Base-by-base conservation (phyloP, 192 early-diverging fungal genomes). In the Irineochytrium annulatum region DNA sequence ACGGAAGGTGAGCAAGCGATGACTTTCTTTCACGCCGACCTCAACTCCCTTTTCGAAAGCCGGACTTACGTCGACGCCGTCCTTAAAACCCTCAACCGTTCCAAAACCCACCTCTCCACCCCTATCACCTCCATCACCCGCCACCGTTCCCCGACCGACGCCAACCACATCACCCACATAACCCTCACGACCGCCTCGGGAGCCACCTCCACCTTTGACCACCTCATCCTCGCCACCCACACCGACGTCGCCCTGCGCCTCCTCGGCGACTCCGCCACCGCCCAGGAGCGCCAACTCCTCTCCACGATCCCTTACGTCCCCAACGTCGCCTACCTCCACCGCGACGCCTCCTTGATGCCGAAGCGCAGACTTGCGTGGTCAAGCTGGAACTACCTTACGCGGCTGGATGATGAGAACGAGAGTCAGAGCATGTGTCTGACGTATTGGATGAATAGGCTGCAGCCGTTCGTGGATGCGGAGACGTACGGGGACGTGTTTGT, bases 361-460 rank as follows among this genome's bases (percentile, higher is more conserved):
- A 73, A 61, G 29, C 28, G 62, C 27, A 59, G 66, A 19, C 34
- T 43, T 2, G 69, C 71, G 16, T 83, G 79, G 74, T 68, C 79
- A 1, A 63, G 74, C 41, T 86, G 85, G 83, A 86, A 86, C 66
- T 86, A 86, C 44, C 52, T 86, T 26, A 68, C 57, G 33, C 52
- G 41, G 3, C 58, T 52, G 28, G 43, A 63, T 34, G 52, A 52
- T 27, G 69, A 77, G 29, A 57, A 54, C 0, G 57, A 53, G 33
- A 67, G 68, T 8, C 67, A 61, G 6, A 34, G 26, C 11, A 60
- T 83, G 37, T 81, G 70, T 53, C 59, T 84, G 17, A 83, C 81
- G 5, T 86, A 86, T 57, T 84, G 79, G 69, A 86, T 84, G 82
- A 83, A 86, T 64, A 62, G 65, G 34, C 66, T 86, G 29, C 85